Base-by-base conservation (phyloP, 2,329 filamentous ascomycete genomes). In the Trichoderma koningiopsis region DNA sequence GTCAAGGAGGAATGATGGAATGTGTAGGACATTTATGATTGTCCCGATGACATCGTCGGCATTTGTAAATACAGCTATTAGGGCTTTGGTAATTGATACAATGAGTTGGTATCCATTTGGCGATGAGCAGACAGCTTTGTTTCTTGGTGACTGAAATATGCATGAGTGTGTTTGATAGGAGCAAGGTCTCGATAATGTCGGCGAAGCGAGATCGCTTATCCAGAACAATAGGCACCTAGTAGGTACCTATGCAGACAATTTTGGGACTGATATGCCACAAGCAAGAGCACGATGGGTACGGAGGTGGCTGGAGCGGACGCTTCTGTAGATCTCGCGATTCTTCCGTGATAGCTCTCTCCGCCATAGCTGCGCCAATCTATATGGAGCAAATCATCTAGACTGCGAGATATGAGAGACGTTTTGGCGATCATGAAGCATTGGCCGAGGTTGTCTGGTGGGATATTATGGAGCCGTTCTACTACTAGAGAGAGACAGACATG, bases 21-120 rank as follows among this genome's bases (percentile, higher is more conserved):
- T 33, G 63, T 57, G 37, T 27, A 57, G 61, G 53, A 66, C 63
- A 49, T 66, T 49, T 27, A 66, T 57, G 53, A 66, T 66, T 47
- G 37, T 47, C 47, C 53, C 52, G 53, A 53, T 53, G 31, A 37
- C 63, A 33, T 37, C 37, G 63, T 58, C 63, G 63, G 58, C 47
- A 55, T 55, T 61, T 68, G 66, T 61, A 59, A 33, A 66, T 58
- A 66, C 63, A 40, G 40, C 56, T 60, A 47, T 43, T 43, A 43
- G 40, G 57, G 43, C 16, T 35, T 11, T 64, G 47, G 27, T 66
- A 66, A 66, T 58, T 66, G 63, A 66, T 66, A 40, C 63, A 63
- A 66, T 66, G 63, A 66, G 63, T 57, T 66, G 63, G 63, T 47
- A 53, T 27, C 56, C 56, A 24, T 27, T 31, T 22, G 13, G 27